Percentiles rank a stretch among this genome's conserved stretches.
Evolutionary conservation across 352 stramenopile species (phyloP).

Genomic region (Thalassiosira sp.): DNA sequence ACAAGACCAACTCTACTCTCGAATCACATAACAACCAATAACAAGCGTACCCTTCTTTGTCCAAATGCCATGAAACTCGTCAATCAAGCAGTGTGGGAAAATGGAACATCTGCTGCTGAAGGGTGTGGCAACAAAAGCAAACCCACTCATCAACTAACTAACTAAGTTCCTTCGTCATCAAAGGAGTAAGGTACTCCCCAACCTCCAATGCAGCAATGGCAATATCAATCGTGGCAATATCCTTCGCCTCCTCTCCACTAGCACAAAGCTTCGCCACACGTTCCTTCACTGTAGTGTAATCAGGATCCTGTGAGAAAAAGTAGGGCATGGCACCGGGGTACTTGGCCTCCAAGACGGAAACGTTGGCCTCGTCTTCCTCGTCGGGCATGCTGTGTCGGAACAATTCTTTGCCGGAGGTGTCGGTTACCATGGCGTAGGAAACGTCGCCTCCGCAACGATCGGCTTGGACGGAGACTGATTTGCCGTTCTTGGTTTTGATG

Average conservation of each 20-base stretch:
- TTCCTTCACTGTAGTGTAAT: constrained; percentile 85
- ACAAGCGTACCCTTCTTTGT: too few relatives aligned
- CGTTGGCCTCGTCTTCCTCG: constrained; percentile 78
- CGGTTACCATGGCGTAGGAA: constrained; percentile 78
- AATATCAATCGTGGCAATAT: constrained; percentile 50
- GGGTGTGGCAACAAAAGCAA: too few relatives aligned
- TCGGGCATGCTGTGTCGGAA: constrained; percentile 84
- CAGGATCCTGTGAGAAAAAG: constrained; percentile 84
- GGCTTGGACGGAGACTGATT: constrained; percentile 69
- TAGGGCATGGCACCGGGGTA: constrained; percentile 82
- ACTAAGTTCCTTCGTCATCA: too few relatives aligned
- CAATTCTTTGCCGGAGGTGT: constrained; percentile 70
- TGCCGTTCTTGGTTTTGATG: constrained; percentile 83
- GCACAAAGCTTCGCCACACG: constrained; percentile 69
- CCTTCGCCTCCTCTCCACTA: constrained; percentile 36
- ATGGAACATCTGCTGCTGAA: too few relatives aligned
- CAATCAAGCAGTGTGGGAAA: too few relatives aligned
- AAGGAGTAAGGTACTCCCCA: constrained; percentile 49
- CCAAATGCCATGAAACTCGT: too few relatives aligned
- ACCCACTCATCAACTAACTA: too few relatives aligned
- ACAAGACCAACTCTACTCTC: too few relatives aligned
- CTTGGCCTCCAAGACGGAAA: constrained; percentile 58
- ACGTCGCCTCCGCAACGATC: constrained; percentile 80
- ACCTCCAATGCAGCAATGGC: constrained; percentile 47
- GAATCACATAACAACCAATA: too few relatives aligned